Base-by-base conservation (phyloP, 2,329 filamentous ascomycete species). In the Trichoderma breve region DNA sequence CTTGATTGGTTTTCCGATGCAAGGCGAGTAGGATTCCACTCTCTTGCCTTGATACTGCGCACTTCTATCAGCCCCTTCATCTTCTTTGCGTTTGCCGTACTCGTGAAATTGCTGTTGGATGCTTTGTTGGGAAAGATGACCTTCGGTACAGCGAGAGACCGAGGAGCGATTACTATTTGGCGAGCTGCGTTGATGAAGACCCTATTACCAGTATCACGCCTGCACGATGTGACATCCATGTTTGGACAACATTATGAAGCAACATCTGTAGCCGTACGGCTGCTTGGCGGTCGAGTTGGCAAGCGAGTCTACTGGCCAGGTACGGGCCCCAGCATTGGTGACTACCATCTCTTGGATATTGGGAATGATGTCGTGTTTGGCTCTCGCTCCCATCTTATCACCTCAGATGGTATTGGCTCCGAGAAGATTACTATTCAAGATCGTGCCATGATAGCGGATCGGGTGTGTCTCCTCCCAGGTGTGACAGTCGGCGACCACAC, bases 351-450 rank as follows among this genome's bases (percentile, higher is more conserved):
- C 1, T 75, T 89, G 12, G 83, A 89, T 28, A 81, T 89, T 73
- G 87, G 87, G 11, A 84, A 88, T 71, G 85, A 89, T 76, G 87
- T 89, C n/a, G 86, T 89, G 11, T 89, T 89, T 73, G 87, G 87
- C 0, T 88, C 86, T 14, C 83, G 86, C 3, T 84, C 86, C 3
- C 83, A 87, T 71, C 75, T 89, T 0, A 78, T 88, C 34, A 89
- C 86, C 1, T 85, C 86, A 0, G 87, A 89, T 75, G 85, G 83
- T 3, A 78, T 76, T 26, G 84, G 87, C 0, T 85, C 84, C 12
- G 85, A 86, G 15, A 79, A 75, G 9, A 81, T 89, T 61, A 81
- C 78, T 14, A 83, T 89, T 63, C 77, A 80, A 7, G 82, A 85
- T 71, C 80, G 84, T 1, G 83, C 86, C 24, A 89, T 89, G 87